Percentiles rank a stretch among this genome's conserved stretches.
These are phyloP conservation scores for Sarocladiaceae sp. DNA, from an alignment of 2,329 filamentous ascomycete genomes.

Conservation along the genomic window DNA sequence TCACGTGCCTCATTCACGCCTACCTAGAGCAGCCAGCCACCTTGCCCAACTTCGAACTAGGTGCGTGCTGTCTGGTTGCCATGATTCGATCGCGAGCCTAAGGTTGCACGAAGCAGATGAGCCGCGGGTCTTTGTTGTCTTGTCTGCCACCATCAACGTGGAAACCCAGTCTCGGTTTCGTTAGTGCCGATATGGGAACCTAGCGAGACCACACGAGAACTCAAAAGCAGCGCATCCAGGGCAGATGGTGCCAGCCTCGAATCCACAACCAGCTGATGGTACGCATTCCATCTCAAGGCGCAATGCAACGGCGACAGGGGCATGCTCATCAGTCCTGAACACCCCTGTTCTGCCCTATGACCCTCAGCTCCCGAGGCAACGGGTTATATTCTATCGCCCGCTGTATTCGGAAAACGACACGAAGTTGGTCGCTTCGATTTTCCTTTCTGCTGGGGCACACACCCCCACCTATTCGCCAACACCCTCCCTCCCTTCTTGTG, in stretches of 20 bases:
- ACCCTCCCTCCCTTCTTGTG: background rate
- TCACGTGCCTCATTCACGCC: background rate
- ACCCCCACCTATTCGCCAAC: background rate
- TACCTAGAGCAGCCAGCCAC: no score
- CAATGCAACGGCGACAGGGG: background rate
- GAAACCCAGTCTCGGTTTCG: background rate
- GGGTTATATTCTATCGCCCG: background rate
- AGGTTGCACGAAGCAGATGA: no score
- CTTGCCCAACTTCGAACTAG: no score
- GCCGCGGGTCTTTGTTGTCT: no score
- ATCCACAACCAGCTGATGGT: slow-evolving; percentile 1
- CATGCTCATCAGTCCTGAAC: background rate
- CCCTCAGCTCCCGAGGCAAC: background rate
- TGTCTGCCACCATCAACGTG: background rate
- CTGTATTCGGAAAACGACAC: background rate
- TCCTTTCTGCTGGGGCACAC: background rate
- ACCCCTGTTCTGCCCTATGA: slow-evolving; percentile 1
- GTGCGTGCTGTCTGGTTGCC: no score
- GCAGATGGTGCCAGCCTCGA: slow-evolving; percentile 1
- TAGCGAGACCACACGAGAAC: background rate
- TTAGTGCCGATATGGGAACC: background rate
- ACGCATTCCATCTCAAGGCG: background rate
- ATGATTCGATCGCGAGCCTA: no score
- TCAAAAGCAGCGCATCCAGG: slow-evolving; percentile 5
- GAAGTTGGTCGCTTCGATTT: background rate